These are phyloP conservation scores for Rugosomyces carneus DNA, from an alignment of 1,284 basidiomycete genomes.

Conservation along the genomic window DNA sequence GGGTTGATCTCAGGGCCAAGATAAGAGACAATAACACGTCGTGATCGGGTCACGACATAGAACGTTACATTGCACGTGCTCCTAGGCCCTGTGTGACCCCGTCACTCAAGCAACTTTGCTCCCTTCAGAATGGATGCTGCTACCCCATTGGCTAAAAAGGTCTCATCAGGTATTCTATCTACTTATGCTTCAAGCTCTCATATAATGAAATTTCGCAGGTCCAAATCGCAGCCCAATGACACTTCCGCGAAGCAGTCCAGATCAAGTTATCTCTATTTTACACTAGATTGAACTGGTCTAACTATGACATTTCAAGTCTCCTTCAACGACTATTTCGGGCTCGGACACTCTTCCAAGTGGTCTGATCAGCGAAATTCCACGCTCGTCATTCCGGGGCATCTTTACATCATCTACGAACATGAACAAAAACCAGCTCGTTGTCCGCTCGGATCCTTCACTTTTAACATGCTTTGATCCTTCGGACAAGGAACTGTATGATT, in stretches of 20 bases:
- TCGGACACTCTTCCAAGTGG: conserved; percentile 19
- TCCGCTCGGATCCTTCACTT: conserved; percentile 59
- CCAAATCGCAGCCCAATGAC: conserved; percentile 13
- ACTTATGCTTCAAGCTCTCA: no score
- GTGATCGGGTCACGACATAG: conserved; percentile 29
- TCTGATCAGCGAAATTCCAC: conserved; percentile 23
- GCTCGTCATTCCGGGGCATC: conserved; percentile 23
- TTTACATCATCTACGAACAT: conserved; percentile 23
- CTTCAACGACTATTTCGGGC: conserved; percentile 30
- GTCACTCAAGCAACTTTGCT: no score
- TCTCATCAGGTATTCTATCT: conserved; percentile 14
- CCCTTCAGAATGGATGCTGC: no score
- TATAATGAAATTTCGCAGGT: conserved; percentile 4
- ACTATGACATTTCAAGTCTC: conserved; percentile 18
- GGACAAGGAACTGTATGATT: conserved; percentile 66
- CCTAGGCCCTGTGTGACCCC: no score
- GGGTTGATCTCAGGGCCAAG: conserved; percentile 8
- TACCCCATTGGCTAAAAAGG: conserved; percentile 6
- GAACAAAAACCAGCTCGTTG: conserved; percentile 34
- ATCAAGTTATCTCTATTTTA: conserved; percentile 5
- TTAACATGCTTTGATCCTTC: conserved; percentile 65
- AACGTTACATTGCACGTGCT: conserved; percentile 13
- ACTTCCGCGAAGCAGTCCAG: conserved; percentile 11
- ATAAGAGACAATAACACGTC: conserved; percentile 22
- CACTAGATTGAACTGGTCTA: not conserved